A percentile compares a stretch with the other conserved stretches of the same genome.
Evolutionary conservation across 345 rosid species (phyloP).

Genomic region (Turritis glabra): DNA sequence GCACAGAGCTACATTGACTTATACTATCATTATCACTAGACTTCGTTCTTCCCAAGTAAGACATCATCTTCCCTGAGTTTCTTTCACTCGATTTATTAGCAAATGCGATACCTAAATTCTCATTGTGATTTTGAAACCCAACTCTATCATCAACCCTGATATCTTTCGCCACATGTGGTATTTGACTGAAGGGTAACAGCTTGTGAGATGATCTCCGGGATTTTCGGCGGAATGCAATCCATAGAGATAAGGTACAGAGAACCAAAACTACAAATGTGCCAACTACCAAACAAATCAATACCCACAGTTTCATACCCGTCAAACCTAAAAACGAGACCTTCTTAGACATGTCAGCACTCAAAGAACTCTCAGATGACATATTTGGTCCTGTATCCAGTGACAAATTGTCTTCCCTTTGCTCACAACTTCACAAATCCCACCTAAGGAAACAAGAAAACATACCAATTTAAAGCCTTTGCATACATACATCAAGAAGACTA

Average conservation of each 20-base stretch:
- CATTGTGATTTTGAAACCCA: conserved; percentile 52
- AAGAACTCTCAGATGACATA: conserved; percentile 68
- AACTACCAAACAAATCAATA: conserved; percentile 72
- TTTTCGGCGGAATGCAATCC: conserved; percentile 71
- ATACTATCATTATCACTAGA: conserved; percentile 80
- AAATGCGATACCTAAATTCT: conserved; percentile 38
- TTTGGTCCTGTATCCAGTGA: conserved; percentile 17
- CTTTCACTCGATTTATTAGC: conserved; percentile 61
- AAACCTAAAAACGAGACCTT: conserved; percentile 79
- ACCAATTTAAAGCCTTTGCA: conserved; percentile 7
- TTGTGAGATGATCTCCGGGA: conserved; percentile 54
- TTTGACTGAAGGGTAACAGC: conserved; percentile 58
- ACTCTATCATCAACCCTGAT: conserved; percentile 84
- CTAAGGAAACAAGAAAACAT: conserved; percentile 14
- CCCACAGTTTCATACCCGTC: conserved; percentile 86
- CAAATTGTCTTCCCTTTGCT: conserved; percentile 28
- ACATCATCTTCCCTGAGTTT: conserved; percentile 58
- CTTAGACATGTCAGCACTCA: conserved; percentile 69
- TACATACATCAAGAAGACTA: conserved; percentile 42
- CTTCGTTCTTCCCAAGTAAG: conserved; percentile 64
- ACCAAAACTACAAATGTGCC: conserved; percentile 63
- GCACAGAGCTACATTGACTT: conserved; percentile 80
- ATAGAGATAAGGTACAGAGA: conserved; percentile 66
- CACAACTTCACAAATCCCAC: conserved; percentile 27
- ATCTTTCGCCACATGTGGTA: conserved; percentile 85